Evolutionary conservation across 2,329 filamentous ascomycete genomes (phyloP), one percentile per base, ranked within the genome.

Genomic region (Coniochaeta sp.): DNA sequence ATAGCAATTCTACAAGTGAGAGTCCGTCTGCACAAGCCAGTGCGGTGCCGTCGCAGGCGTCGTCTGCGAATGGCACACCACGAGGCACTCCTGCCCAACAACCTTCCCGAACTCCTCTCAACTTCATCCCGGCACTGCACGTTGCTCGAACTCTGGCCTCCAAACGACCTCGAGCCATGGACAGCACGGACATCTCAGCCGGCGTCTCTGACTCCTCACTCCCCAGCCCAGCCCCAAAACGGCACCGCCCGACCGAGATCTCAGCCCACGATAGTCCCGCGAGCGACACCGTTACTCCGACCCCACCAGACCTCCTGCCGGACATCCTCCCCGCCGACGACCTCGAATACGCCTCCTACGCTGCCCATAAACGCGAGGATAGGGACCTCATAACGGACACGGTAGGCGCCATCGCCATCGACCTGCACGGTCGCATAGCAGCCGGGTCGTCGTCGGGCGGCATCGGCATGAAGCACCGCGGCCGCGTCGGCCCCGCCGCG

Each of bases 401-500:
- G 14, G 92, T 99, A 61, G 95, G 96, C 52, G 95, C 93, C 30
- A 96, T 99, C 69, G 95, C 92, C 12, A 88, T 99, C 64, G 95
- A 99, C 69, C 82, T 83, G 57, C 84, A 82, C 66, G 95, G 95
- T 17, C 88, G 89, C 61, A 96, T 99, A 70, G 93, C 96, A 4
- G 95, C 93, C 4, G 95, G 89, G 17, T 96, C 95, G 1, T 99
- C 95, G 1, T 99, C 96, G 17, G 95, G 95, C 6, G 95, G 95
- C 1, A 99, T 99, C 71, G 93, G 95, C 30, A 97, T 99, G 93
- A 99, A 99, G 72, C 93, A 96, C 73, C 86, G 87, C 62, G 96
- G 95, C 6, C 89, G 95, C 38, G 84, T 96, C 63, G 96, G 95
- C 0, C 95, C 95, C 34, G 96, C 95, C 36, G 95, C 95, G 22